Conservation (phyloP, 2,329 filamentous ascomycete genomes). For the Hymenoscyphus fraxineus region DNA sequence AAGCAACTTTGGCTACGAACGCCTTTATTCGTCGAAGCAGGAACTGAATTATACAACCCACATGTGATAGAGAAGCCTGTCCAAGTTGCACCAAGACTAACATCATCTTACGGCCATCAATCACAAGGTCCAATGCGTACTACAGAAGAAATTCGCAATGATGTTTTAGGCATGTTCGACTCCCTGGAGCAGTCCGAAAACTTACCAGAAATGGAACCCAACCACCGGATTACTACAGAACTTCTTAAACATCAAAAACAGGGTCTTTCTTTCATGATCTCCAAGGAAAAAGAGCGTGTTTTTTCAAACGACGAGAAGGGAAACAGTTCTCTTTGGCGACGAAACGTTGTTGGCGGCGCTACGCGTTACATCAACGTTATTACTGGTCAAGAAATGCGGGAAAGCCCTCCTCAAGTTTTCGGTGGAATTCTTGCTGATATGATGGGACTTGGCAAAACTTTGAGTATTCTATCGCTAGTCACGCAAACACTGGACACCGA, state of each 20-base stretch:
- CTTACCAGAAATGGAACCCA: slow-evolving; percentile 68
- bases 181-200: slow-evolving; percentile 72
- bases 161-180: slow-evolving; percentile 86
- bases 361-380: slow-evolving; percentile 78
- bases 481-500: slow-evolving; percentile 57
- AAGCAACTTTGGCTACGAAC: slow-evolving; percentile 64
- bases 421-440: slow-evolving; percentile 79
- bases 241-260: slow-evolving; percentile 87
- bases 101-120: slow-evolving; percentile 37
- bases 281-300: slow-evolving; percentile 66
- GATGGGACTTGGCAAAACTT: slow-evolving; percentile 84
- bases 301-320: slow-evolving; percentile 55
- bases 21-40: slow-evolving; percentile 62
- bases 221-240: slow-evolving; percentile 57
- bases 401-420: slow-evolving; percentile 61
- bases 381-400: slow-evolving; percentile 61
- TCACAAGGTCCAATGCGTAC: slow-evolving; percentile 49
- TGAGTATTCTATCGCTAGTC: slow-evolving; percentile 80
- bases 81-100: slow-evolving; percentile 28
- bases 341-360: slow-evolving; percentile 52
- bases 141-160: slow-evolving; percentile 79
- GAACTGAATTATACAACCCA: slow-evolving; percentile 72
- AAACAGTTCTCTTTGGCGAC: slow-evolving; percentile 75
- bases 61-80: slow-evolving; percentile 43
- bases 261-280: slow-evolving; percentile 79